A percentile compares a stretch with the other conserved stretches of the same genome.
Evolutionary conservation across 805 yeast species (phyloP).

Genomic region (Kodamaea kaohsiungensis): DNA sequence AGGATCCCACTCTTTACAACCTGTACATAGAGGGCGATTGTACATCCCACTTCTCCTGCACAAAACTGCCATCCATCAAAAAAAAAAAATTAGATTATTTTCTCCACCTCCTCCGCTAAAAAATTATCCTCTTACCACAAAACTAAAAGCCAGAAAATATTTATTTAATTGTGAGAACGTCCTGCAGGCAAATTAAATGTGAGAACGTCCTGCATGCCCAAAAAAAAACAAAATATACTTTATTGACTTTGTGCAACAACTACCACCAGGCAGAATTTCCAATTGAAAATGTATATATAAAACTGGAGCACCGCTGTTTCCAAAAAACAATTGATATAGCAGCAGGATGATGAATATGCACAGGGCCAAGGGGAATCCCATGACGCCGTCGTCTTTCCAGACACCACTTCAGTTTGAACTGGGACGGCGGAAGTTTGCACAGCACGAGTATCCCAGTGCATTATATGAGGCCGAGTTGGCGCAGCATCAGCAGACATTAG

Average conservation of each 20-base stretch:
- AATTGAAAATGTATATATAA: not conserved
- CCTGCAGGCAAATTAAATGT: no score
- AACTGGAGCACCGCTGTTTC: not conserved
- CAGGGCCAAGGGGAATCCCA: not conserved
- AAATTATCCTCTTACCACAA: no score
- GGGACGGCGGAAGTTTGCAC: conserved; percentile 26
- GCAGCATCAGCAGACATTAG: conserved; percentile 45
- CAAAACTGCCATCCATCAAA: no score
- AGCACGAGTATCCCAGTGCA: conserved; percentile 51
- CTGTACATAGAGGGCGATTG: no score
- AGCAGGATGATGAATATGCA: not conserved
- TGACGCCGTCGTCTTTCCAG: conserved; percentile 5
- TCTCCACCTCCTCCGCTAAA: no score
- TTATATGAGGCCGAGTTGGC: conserved; percentile 51
- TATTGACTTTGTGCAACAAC: not conserved
- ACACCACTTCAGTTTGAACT: not conserved
- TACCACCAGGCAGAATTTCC: not conserved
- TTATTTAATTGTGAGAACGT: no score
- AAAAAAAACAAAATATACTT: no score
- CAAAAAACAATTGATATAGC: not conserved
- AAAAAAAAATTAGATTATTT: no score
- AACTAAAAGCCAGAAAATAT: no score
- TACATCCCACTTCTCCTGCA: no score
- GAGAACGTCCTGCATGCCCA: no score
- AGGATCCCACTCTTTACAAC: no score